Percentiles rank a stretch among this genome's conserved stretches.
These are phyloP conservation scores for Bigelowiella natans DNA, from an alignment of 78 protist species.

Conservation along the genomic window DNA sequence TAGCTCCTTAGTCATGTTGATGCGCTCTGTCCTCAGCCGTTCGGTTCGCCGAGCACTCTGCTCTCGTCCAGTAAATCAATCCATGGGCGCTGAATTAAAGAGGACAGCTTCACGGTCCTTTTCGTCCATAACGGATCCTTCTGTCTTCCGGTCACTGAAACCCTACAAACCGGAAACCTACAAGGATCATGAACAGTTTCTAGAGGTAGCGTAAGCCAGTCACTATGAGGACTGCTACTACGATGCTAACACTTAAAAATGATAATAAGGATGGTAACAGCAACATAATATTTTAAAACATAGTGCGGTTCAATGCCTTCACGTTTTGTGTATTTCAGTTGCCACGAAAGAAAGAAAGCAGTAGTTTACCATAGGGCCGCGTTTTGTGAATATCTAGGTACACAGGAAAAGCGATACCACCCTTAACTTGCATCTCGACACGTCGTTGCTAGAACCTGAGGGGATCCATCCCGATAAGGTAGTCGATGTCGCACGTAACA, in stretches of 20 bases:
- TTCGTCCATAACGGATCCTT: not conserved
- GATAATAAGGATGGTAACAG: no score
- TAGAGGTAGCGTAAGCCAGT: not conserved
- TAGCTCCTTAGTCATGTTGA: no score
- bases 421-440: not conserved
- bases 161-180: not conserved
- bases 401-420: not conserved
- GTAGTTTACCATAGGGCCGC: not conserved
- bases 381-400: not conserved
- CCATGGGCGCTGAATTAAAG: no score
- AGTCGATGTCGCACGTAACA: no score
- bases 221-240: not conserved
- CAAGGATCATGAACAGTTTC: not conserved
- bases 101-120: no score
- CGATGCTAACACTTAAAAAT: not conserved
- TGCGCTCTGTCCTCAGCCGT: no score
- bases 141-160: not conserved
- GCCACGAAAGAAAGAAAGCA: not conserved
- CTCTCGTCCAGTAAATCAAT: no score
- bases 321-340: not conserved
- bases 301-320: no score
- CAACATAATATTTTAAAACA: no score
- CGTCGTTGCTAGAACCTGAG: not conserved
- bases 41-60: no score
- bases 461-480: not conserved